Evolutionary conservation across 495 filamentous ascomycete species (phyloP), one percentile per base, ranked within the genome.

Genomic region (Penicillium goetzii): DNA sequence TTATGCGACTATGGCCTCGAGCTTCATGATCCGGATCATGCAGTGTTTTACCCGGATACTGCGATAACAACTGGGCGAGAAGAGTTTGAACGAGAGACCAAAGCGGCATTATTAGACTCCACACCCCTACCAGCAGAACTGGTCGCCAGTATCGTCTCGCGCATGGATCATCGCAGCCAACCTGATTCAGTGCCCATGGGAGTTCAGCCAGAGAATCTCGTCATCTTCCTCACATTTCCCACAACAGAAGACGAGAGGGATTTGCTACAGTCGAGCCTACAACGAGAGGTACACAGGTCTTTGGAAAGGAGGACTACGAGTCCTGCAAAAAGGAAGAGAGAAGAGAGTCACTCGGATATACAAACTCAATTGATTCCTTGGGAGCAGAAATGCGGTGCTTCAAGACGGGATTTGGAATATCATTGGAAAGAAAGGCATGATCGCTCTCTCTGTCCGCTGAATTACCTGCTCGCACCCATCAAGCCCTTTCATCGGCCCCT

Each of bases 21-120:
- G 34, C 32, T 65, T 28, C 63, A 56, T 33, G 63, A 61, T 23
- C 63, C 63, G 11, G 63, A 65, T 30, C n/a, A 33, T n/a, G 40
- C 52, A 33, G 51, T 56, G 7, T 61, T 61, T 10, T 41, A 25
- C 4, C 33, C 53, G 1, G 43, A 33, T 17, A 63, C 60, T 4
- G 40, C 25, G 21, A 19, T 21, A 6, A 28, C 32, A 7, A 49
- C 55, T 21, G 60, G 40, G 12, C 33, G 43, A 10, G 60, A 63
- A 28, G 34, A 43, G 2, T 40, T 54, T 28, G 36, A 17, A 8
- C 7, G 15, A 8, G 49, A 34, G 36, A 30, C 28, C n/a, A 54
- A 40, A 14, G 23, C 34, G 6, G 50, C 50, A 12, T 21, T 61
- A 9, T 45, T 49, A 30, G 21, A 21, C 0, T 30, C 50, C 4